Base-by-base conservation (phyloP, 805 yeast genomes). In the Sungouiella thailandica region DNA sequence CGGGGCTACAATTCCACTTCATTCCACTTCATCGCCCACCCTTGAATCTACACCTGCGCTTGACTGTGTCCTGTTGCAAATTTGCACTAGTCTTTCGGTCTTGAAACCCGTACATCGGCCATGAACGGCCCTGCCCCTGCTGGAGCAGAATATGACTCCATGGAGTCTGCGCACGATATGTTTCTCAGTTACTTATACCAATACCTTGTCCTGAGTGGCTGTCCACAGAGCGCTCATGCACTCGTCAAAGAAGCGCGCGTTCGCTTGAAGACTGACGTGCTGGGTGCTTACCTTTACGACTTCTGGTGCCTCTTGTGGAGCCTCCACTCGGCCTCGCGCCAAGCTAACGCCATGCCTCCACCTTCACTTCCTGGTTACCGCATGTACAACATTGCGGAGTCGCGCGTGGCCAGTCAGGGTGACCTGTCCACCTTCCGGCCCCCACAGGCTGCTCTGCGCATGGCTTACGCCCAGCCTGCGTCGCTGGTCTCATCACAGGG, bases 271-370 rank as follows among this genome's bases (percentile, higher is more conserved):
- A 29, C 28, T 14, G 37, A 32, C 25, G 34, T 29, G 4, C 25
- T 28, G 11, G 41, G 36, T 31, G 24, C 33, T 12, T 30, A 31
- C 12, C 25, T 42, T 17, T 34, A 32, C 18, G 44, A 40, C 12
- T 42, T 41, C 41, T 42, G 46, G 46, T 36, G 38, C 26, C 40
- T 36, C 27, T 28, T 42, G 30, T 29, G 39, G 37, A 34, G 25
- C 25, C 22, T 33, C 19, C 39, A 39, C 28, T 10, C 14, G 11
- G 16, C 30, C 9, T 6, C 14, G 10, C 11, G 15, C 10, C 17
- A 12, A 17, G 30, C 30, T 27, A 18, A 11, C 14, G 7, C 9
- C 14, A 18, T 17, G 20, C 30, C 30, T 8, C 23, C 30, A 10
- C 23, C 23, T 16, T 14, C 23, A 15, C 23, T 17, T 11, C 23